Base-by-base conservation (phyloP, 1,139 yeast species). In the Hemisphaericaspora xylofermentans region DNA sequence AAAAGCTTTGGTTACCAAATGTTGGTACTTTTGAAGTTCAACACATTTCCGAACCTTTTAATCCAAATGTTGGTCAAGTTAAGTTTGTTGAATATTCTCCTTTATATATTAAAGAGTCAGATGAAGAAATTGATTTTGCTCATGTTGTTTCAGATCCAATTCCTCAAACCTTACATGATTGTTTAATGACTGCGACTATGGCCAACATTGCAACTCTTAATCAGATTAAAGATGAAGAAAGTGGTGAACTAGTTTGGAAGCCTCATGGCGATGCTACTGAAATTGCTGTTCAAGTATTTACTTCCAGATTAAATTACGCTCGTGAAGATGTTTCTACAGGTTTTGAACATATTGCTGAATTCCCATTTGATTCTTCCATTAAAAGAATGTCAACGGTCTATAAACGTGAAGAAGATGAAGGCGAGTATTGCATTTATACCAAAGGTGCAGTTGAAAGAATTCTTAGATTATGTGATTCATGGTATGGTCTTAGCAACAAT, bases 221-320 rank as follows among this genome's bases (percentile, higher is more conserved):
- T 31, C 53, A 56, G 18, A 66, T 65, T 42, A 68, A 60, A 32
- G 72, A 69, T 7, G 70, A 63, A 36, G 33, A 29, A 17, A 16
- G 22, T 7, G 33, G 33, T n/a, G 33, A 29, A 16, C 8, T 29
- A 16, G 33, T 29, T 16, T 86, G 94, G 93, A 79, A 78, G 52
- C 88, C 88, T 13, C 83, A 81, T 54, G 95, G 94, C 40, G 95
- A 86, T 57, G 89, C 95, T 28, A 86, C 95, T 2, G 95, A 86
- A 63, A 79, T 84, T 54, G 93, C 95, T n/a, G 82, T 86, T 47
- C 87, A 85, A 54, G 89, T 86, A 0, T 84, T 85, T 57, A 74
- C 80, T 15, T 64, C 78, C 28, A 71, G 93, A 49, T 60, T 82
- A 36, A 76, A 74, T 22, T 73, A 61, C 52, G 67, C 68, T 8